Conservation (phyloP, 2,329 filamentous ascomycete genomes). For the Graphilbum fragrans region DNA sequence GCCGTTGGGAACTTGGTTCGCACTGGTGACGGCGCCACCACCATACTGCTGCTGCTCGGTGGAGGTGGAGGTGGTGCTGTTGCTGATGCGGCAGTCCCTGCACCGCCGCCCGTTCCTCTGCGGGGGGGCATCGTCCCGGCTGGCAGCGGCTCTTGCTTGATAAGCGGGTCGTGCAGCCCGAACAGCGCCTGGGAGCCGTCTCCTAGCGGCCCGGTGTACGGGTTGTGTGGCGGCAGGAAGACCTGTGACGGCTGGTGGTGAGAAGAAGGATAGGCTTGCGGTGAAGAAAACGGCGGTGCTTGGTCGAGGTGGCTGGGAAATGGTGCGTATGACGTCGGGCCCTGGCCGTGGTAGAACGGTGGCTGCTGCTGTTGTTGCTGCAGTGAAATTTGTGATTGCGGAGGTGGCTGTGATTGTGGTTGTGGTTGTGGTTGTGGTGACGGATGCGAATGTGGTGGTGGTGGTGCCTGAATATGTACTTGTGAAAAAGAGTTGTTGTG, state of each 20-base stretch:
- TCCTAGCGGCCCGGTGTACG: not conserved
- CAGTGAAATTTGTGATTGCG: not conserved
- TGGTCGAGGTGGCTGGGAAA: not conserved
- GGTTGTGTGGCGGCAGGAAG: not conserved
- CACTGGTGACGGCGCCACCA: conserved; percentile 56
- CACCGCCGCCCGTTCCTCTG: not conserved
- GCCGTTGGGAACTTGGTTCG: conserved; percentile 95
- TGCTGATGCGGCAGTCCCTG: conserved; percentile 1
- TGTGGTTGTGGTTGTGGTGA: not conserved
- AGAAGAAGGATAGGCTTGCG: too few species aligned
- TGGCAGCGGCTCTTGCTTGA: conserved; percentile 3
- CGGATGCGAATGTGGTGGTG: not conserved
- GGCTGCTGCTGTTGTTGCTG: not conserved
- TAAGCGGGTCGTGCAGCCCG: too few species aligned
- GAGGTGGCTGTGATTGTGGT: not conserved
- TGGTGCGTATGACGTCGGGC: too few species aligned
- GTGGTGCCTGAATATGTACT: conserved; percentile 5
- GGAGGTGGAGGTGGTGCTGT: conserved; percentile 9
- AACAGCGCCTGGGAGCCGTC: not conserved
- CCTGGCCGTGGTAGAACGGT: not conserved
- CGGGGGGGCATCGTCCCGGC: conserved; percentile 7
- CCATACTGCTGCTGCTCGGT: conserved; percentile 8
- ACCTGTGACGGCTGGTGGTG: not conserved
- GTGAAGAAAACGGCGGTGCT: not conserved
- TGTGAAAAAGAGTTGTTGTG: conserved; percentile 2